A percentile compares a stretch with the other conserved stretches of the same genome.
phyloP scores from a whole-genome alignment of 345 rosid species.

The Acer saccharum region DNA sequence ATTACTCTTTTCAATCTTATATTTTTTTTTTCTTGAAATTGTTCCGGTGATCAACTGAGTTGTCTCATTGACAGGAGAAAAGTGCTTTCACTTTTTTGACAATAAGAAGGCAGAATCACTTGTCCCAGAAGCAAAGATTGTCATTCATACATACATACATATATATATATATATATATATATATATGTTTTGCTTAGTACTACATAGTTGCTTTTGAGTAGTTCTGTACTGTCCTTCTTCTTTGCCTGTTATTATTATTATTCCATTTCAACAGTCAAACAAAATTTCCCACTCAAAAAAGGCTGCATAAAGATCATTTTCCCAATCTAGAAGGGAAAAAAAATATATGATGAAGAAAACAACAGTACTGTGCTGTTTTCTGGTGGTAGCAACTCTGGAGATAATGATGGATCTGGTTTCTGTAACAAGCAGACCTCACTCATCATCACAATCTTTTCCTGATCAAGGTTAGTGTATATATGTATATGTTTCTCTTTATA shows the following conservation, averaged over 20 bases:
- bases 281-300: no score
- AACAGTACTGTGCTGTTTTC: slow-evolving; percentile 8
- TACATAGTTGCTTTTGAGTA: no score
- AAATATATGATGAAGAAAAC: slow-evolving; percentile 14
- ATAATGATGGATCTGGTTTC: slow-evolving; percentile 14
- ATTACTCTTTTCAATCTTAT: no score
- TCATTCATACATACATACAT: no score
- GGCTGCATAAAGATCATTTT: neutral
- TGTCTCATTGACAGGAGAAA: neutral
- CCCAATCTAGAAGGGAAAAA: neutral
- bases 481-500: no score
- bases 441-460: neutral
- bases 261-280: no score
- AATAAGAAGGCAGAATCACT: slow-evolving; percentile 22
- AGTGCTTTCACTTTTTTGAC: neutral
- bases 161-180: no score
- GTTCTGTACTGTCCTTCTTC: no score
- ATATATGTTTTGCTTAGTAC: no score
- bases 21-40: no score
- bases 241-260: no score
- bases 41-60: neutral
- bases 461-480: slow-evolving; percentile 13
- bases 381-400: slow-evolving; percentile 20
- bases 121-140: slow-evolving; percentile 27
- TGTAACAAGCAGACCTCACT: slow-evolving; percentile 18